Evolutionary conservation across 1,284 basidiomycete genomes (phyloP).

Genomic region (Ustilago sp.): DNA sequence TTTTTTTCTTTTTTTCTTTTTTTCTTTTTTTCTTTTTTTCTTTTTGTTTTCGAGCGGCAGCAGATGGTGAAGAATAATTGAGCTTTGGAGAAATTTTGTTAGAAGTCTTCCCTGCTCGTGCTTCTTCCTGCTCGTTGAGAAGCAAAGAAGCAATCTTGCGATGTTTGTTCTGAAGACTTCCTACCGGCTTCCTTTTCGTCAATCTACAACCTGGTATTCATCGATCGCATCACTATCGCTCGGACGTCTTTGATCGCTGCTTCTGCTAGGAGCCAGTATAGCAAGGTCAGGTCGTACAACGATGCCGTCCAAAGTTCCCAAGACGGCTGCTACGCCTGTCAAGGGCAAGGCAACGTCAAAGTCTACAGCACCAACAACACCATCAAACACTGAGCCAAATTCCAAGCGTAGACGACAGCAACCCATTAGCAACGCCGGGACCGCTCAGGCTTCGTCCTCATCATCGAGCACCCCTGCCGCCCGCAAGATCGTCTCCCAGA

Average conservation of each 20-base stretch:
- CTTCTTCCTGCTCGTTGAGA: too few species aligned
- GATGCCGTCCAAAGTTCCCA: conserved; percentile 43
- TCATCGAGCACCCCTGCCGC: conserved; percentile 9
- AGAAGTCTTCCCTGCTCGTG: too few species aligned
- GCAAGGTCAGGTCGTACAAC: background rate
- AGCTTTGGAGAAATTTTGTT: too few species aligned
- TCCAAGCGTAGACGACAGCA: conserved; percentile 31
- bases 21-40: conserved; percentile 20
- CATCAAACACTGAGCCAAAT: conserved; percentile 24
- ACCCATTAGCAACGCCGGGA: background rate
- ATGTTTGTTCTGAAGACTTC: too few species aligned
- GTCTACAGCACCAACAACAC: conserved; percentile 2
- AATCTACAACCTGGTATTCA: background rate
- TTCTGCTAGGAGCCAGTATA: background rate
- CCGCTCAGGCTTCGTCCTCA: conserved; percentile 7
- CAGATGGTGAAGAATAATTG: too few species aligned
- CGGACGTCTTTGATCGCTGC: background rate
- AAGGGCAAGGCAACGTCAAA: conserved; percentile 26
- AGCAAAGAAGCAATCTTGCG: too few species aligned
- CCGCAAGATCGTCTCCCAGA: conserved; percentile 36
- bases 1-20: conserved; percentile 16
- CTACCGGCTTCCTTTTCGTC: background rate
- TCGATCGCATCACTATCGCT: background rate
- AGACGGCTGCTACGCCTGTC: conserved; percentile 16
- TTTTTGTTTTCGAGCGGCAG: background rate